phyloP scores from a whole-genome alignment of 441 rosid genomes.

The Erysimum cheiri region DNA sequence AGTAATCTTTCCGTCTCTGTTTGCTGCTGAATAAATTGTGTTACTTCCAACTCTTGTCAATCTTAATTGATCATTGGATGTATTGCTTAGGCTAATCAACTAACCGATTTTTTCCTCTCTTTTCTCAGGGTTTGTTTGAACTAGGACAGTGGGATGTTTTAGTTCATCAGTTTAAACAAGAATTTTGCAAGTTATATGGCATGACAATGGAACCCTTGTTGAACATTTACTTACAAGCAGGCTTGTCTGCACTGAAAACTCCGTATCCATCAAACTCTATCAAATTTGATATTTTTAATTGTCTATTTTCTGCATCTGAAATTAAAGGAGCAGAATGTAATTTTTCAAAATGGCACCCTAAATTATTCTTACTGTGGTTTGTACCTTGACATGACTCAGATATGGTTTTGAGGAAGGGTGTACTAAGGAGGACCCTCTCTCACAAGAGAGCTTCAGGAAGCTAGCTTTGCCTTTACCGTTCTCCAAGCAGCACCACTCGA shows the following conservation, averaged over 20 bases:
- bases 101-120: conserved; percentile 16
- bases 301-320: conserved; percentile 20
- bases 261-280: conserved; percentile 68
- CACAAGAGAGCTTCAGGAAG: conserved; percentile 89
- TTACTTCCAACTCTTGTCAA: conserved; percentile 16
- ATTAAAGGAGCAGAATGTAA: conserved; percentile 16
- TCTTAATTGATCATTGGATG: conserved; percentile 10
- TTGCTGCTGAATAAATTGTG: neutral
- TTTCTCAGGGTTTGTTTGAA: conserved; percentile 77
- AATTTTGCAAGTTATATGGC: conserved; percentile 92
- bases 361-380: conserved; percentile 24
- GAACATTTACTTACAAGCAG: conserved; percentile 91
- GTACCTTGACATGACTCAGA: conserved; percentile 63
- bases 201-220: conserved; percentile 91
- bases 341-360: neutral
- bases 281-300: conserved; percentile 28
- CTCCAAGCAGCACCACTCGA: conserved; percentile 94
- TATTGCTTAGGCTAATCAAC: conserved; percentile 27
- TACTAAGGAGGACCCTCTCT: conserved; percentile 92
- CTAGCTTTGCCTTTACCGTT: conserved; percentile 80
- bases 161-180: conserved; percentile 87
- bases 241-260: conserved; percentile 92
- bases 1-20: conserved; percentile 1
- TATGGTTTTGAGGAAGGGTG: conserved; percentile 82
- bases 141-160: conserved; percentile 85